Base-by-base conservation (phyloP, 2,329 filamentous ascomycete genomes). In the Sclerotinia nivalis region DNA sequence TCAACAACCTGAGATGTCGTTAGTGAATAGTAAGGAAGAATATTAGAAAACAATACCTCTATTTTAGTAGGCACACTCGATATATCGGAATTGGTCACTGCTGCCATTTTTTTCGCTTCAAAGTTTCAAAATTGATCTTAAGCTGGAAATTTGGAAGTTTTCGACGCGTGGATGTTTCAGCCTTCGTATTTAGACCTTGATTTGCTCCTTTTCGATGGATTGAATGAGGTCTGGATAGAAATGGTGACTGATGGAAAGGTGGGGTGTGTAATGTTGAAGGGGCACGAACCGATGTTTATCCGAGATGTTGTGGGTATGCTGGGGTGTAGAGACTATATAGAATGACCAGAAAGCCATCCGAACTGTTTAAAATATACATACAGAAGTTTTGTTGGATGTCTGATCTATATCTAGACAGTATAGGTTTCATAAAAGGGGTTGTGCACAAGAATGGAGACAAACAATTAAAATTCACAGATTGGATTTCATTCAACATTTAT, bases 51-150 rank as follows among this genome's bases (percentile, higher is more conserved):
- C 13, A 40, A 37, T 64, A 69, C 67, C 49, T 69, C 49, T 69
- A 69, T 69, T 34, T 69, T 64, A 31, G 67, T 69, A 18, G 58
- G 34, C 18, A 31, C 52, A 40, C 58, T 56, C 31, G 50, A 58
- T 40, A 72, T 54, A 54, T 66, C n/a, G 22, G 65, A 56, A 54
- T 66, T 72, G 9, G 59, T 72, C 18, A 72, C 55, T 40, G 71
- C 37, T 56, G 71, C 69, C 71, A 72, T 72, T 40, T 37, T 40
- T 40, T 31, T 22, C 4, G 47, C n/a, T 50, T 20, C 22, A 12
- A 64, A 25, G 31, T n/a, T 52, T 20, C 20, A 1, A 18, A n/a
- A 22, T 52, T 40, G 47, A 52, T 13, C 2, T 40, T 34, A 20
- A 50, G 13, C n/a, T 50, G 12, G 9, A 37, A 50, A 13, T 13